Evolutionary conservation across 495 filamentous ascomycete species (phyloP).

Genomic region (Terfezia claveryi): DNA sequence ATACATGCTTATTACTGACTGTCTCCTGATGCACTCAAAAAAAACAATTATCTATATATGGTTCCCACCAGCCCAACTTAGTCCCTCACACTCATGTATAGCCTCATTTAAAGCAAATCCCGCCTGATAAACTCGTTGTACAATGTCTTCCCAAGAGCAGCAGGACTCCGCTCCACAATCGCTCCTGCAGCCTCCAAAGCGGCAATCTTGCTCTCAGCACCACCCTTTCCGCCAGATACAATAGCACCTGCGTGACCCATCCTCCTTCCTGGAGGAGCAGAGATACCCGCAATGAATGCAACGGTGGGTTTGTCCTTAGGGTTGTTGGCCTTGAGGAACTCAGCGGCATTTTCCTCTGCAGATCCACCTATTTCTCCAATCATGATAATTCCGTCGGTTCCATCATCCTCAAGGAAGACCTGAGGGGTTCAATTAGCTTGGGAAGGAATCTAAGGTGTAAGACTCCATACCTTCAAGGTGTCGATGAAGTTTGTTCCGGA

Average conservation of each 20-base stretch:
- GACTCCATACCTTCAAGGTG: conserved; percentile 40
- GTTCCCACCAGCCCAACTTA: too few species aligned
- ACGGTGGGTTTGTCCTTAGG: conserved; percentile 86
- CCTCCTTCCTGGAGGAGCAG: conserved; percentile 78
- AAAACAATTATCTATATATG: too few species aligned
- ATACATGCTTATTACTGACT: too few species aligned
- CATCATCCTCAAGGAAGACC: conserved; percentile 85
- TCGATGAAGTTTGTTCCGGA: conserved; percentile 99
- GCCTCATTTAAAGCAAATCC: conserved; percentile 55
- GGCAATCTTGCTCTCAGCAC: conserved; percentile 89
- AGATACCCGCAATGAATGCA: conserved; percentile 95
- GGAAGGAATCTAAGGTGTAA: too few species aligned
- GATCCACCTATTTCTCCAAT: conserved; percentile 97
- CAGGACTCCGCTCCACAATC: conserved; percentile 87
- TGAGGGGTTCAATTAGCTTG: neutral
- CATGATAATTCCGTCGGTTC: conserved; percentile 99
- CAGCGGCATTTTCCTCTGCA: conserved; percentile 92
- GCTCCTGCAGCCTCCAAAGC: conserved; percentile 86
- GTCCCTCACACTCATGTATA: too few species aligned
- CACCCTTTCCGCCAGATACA: conserved; percentile 90
- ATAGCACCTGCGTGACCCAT: conserved; percentile 98
- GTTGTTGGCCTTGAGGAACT: conserved; percentile 84
- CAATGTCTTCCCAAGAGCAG: conserved; percentile 71
- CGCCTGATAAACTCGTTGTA: conserved; percentile 87
- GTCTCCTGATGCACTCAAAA: too few species aligned